A percentile compares a stretch with the other conserved stretches of the same genome.
These are phyloP conservation scores for Spergularia azorica DNA, from an alignment of 179 eudicot species.

Conservation along the genomic window DNA sequence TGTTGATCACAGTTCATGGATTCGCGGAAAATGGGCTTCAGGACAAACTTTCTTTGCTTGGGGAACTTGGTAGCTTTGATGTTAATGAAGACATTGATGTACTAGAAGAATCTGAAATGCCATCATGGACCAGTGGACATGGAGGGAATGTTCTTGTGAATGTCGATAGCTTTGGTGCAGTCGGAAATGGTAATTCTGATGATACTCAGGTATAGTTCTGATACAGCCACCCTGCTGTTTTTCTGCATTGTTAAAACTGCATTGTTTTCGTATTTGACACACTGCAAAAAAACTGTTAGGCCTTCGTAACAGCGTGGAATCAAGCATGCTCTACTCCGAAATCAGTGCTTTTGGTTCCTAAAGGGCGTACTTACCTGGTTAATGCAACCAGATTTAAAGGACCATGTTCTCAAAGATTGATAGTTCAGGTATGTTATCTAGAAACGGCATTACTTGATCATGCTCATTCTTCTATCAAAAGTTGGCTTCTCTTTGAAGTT, in stretches of 20 bases:
- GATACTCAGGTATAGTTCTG: slow-evolving; percentile 59
- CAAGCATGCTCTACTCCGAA: slow-evolving; percentile 64
- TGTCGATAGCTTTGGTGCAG: slow-evolving; percentile 83
- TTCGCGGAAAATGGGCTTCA: slow-evolving; percentile 32
- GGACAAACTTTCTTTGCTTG: slow-evolving; percentile 34
- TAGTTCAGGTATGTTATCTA: slow-evolving; percentile 55
- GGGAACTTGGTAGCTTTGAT: slow-evolving; percentile 50
- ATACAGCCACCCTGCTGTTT: background rate
- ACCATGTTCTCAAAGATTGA: slow-evolving; percentile 62
- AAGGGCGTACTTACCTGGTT: slow-evolving; percentile 62
- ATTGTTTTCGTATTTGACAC: background rate
- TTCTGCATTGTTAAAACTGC: background rate
- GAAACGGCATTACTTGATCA: background rate
- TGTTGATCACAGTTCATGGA: slow-evolving; percentile 50
- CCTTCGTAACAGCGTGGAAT: slow-evolving; percentile 72
- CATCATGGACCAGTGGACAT: slow-evolving; percentile 43
- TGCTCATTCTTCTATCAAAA: background rate
- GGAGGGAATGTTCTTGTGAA: slow-evolving; percentile 61
- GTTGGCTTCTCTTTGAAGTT: slow-evolving; percentile 13
- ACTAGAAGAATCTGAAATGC: slow-evolving; percentile 37
- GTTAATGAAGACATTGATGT: slow-evolving; percentile 42
- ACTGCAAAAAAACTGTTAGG: slow-evolving; percentile 38
- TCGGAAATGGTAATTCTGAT: slow-evolving; percentile 81
- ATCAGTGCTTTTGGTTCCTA: slow-evolving; percentile 75
- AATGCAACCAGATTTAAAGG: slow-evolving; percentile 85